A percentile compares a stretch with the other conserved stretches of the same genome.
Evolutionary conservation across 352 stramenopile genomes (phyloP).

Genomic region (Hyaloperonospora brassicae): DNA sequence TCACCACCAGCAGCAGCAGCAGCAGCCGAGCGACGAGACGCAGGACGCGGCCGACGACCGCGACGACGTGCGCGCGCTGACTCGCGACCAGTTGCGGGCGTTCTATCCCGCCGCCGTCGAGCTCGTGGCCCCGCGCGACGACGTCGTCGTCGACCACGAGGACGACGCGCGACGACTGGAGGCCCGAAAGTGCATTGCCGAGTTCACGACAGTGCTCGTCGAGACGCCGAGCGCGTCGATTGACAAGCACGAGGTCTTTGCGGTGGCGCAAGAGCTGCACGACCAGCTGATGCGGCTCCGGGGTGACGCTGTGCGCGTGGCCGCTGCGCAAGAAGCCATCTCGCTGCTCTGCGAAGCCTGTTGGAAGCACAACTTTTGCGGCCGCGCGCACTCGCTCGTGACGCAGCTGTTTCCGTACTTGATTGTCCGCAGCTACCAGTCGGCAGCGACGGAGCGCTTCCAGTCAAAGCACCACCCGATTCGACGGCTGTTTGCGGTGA

Average conservation of each 20-base stretch:
- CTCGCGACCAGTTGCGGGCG: conserved; percentile 31
- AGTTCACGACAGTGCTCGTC: conserved; percentile 53
- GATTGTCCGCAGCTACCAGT: conserved; percentile 75
- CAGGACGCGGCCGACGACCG: conserved; percentile 5
- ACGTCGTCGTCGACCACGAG: conserved; percentile 8
- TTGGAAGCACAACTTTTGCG: conserved; percentile 60
- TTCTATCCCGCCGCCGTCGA: conserved; percentile 45
- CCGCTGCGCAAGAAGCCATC: conserved; percentile 58
- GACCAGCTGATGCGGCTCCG: conserved; percentile 50
- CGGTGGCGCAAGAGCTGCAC: conserved; percentile 54
- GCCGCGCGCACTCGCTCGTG: conserved; percentile 55
- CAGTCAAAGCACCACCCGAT: conserved; percentile 66
- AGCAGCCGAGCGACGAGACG: conserved; percentile 11
- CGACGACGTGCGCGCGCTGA: conserved; percentile 33
- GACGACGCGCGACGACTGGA: conserved; percentile 28
- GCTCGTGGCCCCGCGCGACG: conserved; percentile 22
- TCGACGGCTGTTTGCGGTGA: conserved; percentile 63
- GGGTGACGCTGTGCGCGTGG: conserved; percentile 34
- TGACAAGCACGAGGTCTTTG: conserved; percentile 49
- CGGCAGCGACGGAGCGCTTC: conserved; percentile 38
- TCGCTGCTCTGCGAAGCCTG: conserved; percentile 64
- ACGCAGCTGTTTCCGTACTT: conserved; percentile 80
- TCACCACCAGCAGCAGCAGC: conserved; percentile 13
- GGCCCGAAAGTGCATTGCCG: conserved; percentile 34
- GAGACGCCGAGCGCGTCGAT: conserved; percentile 45